Percentiles rank a stretch among this genome's conserved stretches.
Conservation (phyloP, 1,139 yeast species). For the Kodamaea anthophila region DNA sequence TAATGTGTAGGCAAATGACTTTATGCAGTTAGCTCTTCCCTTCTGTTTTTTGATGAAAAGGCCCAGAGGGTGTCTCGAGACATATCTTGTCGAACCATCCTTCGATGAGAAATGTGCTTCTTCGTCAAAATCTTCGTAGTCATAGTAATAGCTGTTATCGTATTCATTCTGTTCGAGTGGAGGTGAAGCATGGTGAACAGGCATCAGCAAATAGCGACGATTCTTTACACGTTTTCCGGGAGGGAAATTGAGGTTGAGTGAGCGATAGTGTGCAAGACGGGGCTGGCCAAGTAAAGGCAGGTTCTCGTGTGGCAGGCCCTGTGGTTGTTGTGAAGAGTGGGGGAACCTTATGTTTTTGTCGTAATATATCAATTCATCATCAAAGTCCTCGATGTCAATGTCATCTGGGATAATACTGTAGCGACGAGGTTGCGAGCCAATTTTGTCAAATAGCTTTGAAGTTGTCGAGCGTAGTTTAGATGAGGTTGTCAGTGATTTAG, state of each 20-base stretch:
- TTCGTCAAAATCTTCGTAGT: slow-evolving; percentile 39
- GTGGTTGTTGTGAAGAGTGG: slow-evolving; percentile 15
- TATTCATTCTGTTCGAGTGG: slow-evolving; percentile 1
- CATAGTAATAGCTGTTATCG: slow-evolving; percentile 18
- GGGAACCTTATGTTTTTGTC: slow-evolving; percentile 40
- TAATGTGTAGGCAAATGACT: slow-evolving; percentile 51
- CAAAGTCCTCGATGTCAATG: slow-evolving; percentile 60
- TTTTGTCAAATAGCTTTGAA: slow-evolving; percentile 63
- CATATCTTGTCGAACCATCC: slow-evolving; percentile 9
- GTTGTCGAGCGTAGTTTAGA: slow-evolving; percentile 58
- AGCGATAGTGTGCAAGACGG: slow-evolving; percentile 38
- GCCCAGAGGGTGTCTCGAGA: slow-evolving; percentile 12
- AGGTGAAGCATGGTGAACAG: slow-evolving; percentile 11
- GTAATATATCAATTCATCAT: slow-evolving; percentile 48
- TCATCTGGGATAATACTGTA: slow-evolving; percentile 70
- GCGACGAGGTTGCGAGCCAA: slow-evolving; percentile 65
- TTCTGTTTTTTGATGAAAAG: slow-evolving; percentile 17
- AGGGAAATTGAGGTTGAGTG: slow-evolving; percentile 33
- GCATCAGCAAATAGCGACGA: slow-evolving; percentile 34
- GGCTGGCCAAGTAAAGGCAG: slow-evolving; percentile 29
- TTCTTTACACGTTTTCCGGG: slow-evolving; percentile 22
- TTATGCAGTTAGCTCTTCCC: slow-evolving; percentile 32
- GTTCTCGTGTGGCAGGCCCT: slow-evolving; percentile 5
- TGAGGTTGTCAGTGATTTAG: slow-evolving; percentile 26
- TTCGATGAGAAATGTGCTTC: slow-evolving; percentile 22